Evolutionary conservation across 202 grass and related monocot genomes (phyloP).

Genomic region (Musa balbisiana): DNA sequence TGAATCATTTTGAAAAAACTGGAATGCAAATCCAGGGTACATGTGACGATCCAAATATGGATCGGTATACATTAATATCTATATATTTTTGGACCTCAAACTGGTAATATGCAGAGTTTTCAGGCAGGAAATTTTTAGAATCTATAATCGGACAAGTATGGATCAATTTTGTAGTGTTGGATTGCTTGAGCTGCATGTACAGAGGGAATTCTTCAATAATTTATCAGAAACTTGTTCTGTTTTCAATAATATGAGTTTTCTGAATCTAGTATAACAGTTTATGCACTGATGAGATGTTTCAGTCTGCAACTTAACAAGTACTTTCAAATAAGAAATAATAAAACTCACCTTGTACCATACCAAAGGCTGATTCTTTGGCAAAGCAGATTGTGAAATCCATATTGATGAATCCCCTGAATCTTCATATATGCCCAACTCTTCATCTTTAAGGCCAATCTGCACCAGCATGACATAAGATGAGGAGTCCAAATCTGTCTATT

Average conservation of each 20-base stretch:
- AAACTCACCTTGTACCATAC: slow-evolving; percentile 85
- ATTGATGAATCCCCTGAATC: slow-evolving; percentile 47
- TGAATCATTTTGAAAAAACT: too few species aligned
- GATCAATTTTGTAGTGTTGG: too few species aligned
- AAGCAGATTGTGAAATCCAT: slow-evolving; percentile 60
- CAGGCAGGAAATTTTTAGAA: too few species aligned
- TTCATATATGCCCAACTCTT: slow-evolving; percentile 54
- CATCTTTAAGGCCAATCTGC: slow-evolving; percentile 78
- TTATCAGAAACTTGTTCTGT: neutral
- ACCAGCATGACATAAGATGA: slow-evolving; percentile 25
- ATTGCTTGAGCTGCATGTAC: too few species aligned
- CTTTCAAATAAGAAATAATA: neutral
- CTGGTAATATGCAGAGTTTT: too few species aligned
- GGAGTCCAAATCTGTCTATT: slow-evolving; percentile 10
- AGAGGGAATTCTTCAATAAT: too few species aligned
- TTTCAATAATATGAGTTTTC: neutral
- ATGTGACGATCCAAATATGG: too few species aligned
- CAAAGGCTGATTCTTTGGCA: slow-evolving; percentile 68
- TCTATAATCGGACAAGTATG: too few species aligned
- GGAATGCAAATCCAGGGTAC: too few species aligned
- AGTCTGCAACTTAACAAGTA: neutral
- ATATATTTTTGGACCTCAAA: too few species aligned
- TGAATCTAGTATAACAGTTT: too few species aligned
- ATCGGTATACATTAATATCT: too few species aligned
- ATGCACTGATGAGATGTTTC: neutral